A percentile compares a stretch with the other conserved stretches of the same genome.
Evolutionary conservation across 129 eudicot genomes (phyloP).

Genomic region (Logfia minima): DNA sequence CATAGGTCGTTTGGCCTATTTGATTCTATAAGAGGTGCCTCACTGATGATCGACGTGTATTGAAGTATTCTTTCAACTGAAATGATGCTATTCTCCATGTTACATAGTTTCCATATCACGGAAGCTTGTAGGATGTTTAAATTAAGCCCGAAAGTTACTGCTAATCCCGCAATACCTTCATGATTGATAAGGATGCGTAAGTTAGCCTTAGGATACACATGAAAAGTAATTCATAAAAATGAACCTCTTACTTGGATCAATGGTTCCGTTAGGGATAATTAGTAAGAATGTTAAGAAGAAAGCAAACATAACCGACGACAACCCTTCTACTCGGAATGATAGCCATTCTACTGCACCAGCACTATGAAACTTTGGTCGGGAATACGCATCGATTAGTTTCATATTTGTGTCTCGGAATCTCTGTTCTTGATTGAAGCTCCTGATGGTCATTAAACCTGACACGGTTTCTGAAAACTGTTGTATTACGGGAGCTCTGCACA

Average conservation of each 20-base stretch:
- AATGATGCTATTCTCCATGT: conserved; percentile 75
- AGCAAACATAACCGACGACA: conserved; percentile 65
- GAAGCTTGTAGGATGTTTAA: conserved; percentile 69
- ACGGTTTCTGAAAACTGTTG: conserved; percentile 91
- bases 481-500: conserved; percentile 76
- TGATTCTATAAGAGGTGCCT: conserved; percentile 76
- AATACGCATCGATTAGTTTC: conserved; percentile 59
- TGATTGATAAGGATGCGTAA: not conserved
- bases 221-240: not conserved
- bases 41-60: conserved; percentile 57
- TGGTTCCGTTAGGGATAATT: conserved; percentile 62
- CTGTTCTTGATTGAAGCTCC: conserved; percentile 67
- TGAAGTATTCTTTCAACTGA: conserved; percentile 95
- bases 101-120: conserved; percentile 68
- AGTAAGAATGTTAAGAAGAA: conserved; percentile 63
- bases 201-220: not conserved
- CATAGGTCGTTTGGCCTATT: conserved; percentile 53
- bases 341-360: conserved; percentile 77
- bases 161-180: conserved; percentile 81
- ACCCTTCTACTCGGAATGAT: conserved; percentile 63
- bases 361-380: conserved; percentile 75
- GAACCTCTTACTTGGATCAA: conserved; percentile 67
- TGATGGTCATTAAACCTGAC: conserved; percentile 74
- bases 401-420: conserved; percentile 57
- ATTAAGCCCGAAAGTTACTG: conserved; percentile 82